Conservation (phyloP, 1,139 yeast species). For the Taiozyma onychis region DNA sequence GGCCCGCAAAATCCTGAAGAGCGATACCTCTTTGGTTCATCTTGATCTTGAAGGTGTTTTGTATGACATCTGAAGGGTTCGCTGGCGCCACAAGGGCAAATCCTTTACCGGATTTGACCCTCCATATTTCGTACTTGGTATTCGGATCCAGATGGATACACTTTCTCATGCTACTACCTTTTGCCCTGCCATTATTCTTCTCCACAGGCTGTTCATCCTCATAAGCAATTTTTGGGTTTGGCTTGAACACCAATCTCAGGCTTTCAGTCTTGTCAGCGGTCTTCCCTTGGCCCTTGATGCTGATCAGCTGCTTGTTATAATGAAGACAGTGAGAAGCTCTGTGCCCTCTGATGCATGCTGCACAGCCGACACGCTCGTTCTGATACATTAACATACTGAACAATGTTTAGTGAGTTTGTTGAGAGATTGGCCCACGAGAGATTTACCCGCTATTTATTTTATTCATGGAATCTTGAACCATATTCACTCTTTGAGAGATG, state of each 20-base stretch:
- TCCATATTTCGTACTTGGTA: slow-evolving; percentile 1
- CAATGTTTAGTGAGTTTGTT: too few relatives aligned
- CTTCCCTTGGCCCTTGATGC: slow-evolving; percentile 4
- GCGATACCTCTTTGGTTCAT: background rate
- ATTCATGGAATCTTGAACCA: too few relatives aligned
- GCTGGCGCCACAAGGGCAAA: background rate
- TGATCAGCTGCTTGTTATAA: slow-evolving; percentile 2
- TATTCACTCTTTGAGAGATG: background rate
- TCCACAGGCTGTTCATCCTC: slow-evolving; percentile 1
- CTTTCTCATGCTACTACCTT: background rate
- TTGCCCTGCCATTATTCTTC: slow-evolving; percentile 3
- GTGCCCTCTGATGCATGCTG: slow-evolving; percentile 7
- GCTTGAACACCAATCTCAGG: background rate
- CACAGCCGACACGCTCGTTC: slow-evolving; percentile 7
- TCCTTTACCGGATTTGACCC: background rate
- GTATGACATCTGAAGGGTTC: background rate
- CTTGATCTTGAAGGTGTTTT: background rate
- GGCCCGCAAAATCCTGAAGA: too few relatives aligned
- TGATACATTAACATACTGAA: background rate
- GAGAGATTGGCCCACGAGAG: too few relatives aligned
- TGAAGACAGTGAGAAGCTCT: slow-evolving; percentile 5
- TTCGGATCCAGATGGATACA: slow-evolving; percentile 3
- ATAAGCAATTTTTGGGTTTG: background rate
- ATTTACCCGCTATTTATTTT: background rate
- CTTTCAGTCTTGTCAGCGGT: background rate